Evolutionary conservation across 768 basidiomycete species (phyloP), one percentile per base, ranked within the genome.

Genomic region (Serendipita sp.): DNA sequence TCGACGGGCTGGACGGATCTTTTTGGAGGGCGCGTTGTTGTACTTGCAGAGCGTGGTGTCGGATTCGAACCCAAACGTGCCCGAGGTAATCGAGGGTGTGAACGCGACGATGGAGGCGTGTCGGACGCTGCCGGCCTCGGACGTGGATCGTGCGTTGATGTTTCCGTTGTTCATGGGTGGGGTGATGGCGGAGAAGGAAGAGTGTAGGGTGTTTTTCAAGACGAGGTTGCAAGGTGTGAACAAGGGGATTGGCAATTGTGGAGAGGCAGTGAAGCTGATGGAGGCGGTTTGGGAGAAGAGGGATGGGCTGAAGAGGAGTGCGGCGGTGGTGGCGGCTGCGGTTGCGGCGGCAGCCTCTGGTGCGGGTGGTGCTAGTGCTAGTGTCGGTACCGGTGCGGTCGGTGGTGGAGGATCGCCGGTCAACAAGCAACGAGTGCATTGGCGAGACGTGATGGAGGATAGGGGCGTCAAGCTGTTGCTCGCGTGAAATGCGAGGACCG

Each of bases 141-240:
- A 80, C 63, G 71, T 81, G 44, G 88, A 91, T 71, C 81, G 85
- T 63, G 77, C 80, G 5, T 71, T 89, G 43, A 75, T 87, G 22
- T 85, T 89, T 72, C 87, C 88, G 30, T 78, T 88, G 62, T 84
- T 82, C 70, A 74, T 91, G 43, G 82, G 84, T 31, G 88, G 84
- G 3, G 82, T 82, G 70, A 78, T 90, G 78, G 81, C 85, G 48
- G 82, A 87, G 70, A 81, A 84, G 70, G 79, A 76, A 17, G 73
- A 71, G 42, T 76, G 76, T 56, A 77, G 83, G 38, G 81, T 82
- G 60, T 77, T 82, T 67, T 75, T 86, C 70, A 84, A 81, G 68
- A 72, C 74, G 24, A 76, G 83, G 56, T 69, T 88, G 53, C 77
- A 79, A 26, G 72, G 69, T 31, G 77, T 80, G 64, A 80, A 85